A percentile compares a stretch with the other conserved stretches of the same genome.
Evolutionary conservation across 1,284 basidiomycete genomes (phyloP).

Genomic region (Puccinia coronata): DNA sequence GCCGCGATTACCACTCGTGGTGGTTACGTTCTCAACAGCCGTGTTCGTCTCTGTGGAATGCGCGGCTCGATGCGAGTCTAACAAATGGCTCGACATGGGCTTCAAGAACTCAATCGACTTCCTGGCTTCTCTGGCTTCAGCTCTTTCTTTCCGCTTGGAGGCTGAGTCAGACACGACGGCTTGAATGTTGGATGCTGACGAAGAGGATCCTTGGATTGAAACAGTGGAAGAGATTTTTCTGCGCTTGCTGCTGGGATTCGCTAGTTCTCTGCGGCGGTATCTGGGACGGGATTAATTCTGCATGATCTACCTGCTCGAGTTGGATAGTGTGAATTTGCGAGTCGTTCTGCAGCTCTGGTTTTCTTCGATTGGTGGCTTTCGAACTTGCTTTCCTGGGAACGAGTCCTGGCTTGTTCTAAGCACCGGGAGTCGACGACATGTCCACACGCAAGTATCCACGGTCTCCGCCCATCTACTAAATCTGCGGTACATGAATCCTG

Average conservation of each 20-base stretch:
- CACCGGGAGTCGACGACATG: slow-evolving; percentile 45
- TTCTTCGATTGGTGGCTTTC: slow-evolving; percentile 2
- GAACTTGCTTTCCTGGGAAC: background rate
- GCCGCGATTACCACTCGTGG: background rate
- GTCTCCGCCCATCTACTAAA: slow-evolving; percentile 27
- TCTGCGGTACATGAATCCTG: slow-evolving; percentile 12
- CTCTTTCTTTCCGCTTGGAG: slow-evolving; percentile 17
- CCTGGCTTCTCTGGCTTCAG: slow-evolving; percentile 33
- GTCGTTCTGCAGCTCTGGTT: background rate
- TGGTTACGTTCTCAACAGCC: background rate
- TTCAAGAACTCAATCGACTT: slow-evolving; percentile 17
- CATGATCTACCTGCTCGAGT: slow-evolving; percentile 4
- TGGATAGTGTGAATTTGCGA: background rate
- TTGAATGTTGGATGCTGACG: slow-evolving; percentile 1
- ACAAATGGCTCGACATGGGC: background rate
- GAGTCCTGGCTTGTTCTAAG: slow-evolving; percentile 36
- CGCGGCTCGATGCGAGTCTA: background rate
- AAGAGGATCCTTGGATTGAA: background rate
- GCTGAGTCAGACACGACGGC: background rate
- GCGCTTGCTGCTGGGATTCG: background rate
- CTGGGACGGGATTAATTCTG: background rate
- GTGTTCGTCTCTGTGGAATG: background rate
- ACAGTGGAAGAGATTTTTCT: slow-evolving; percentile 1
- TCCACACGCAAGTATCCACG: slow-evolving; percentile 47
- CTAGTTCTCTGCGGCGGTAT: background rate